Evolutionary conservation across 2,329 filamentous ascomycete genomes (phyloP).

Genomic region (Emmonsiellopsis sp.): DNA sequence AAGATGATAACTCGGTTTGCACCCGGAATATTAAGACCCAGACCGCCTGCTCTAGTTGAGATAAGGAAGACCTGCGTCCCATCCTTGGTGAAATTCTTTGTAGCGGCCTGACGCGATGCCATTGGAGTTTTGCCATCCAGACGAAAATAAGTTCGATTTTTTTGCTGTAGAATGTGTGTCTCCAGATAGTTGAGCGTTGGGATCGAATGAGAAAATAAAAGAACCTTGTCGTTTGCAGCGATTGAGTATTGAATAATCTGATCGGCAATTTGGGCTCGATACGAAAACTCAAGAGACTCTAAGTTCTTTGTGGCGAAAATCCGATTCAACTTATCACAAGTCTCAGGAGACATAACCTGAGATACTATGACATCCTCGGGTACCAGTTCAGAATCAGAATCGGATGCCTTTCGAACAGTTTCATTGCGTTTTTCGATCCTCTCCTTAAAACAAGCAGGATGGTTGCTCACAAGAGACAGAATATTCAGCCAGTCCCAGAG

Average conservation of each 20-base stretch:
- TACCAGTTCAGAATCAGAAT: conserved; percentile 7
- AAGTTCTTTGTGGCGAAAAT: conserved; percentile 22
- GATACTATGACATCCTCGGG: conserved; percentile 7
- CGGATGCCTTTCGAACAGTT: conserved; percentile 8
- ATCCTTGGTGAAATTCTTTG: conserved; percentile 59
- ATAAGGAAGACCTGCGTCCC: conserved; percentile 60
- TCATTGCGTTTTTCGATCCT: conserved; percentile 35
- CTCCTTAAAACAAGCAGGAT: conserved; percentile 44
- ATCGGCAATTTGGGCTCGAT: conserved; percentile 59
- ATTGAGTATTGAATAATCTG: conserved; percentile 60
- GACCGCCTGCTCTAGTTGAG: conserved; percentile 70
- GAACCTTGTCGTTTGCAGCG: conserved; percentile 57
- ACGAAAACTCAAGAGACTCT: conserved; percentile 47
- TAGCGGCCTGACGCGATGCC: conserved; percentile 48
- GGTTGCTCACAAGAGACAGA: conserved; percentile 48
- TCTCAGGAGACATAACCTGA: conserved; percentile 7
- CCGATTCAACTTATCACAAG: conserved; percentile 12
- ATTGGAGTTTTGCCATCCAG: conserved; percentile 60
- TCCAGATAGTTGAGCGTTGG: conserved; percentile 61
- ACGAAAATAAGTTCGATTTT: conserved; percentile 42
- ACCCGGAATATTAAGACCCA: conserved; percentile 73
- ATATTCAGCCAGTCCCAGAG: conserved; percentile 48
- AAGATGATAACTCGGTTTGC: conserved; percentile 83
- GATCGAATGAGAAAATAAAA: conserved; percentile 71
- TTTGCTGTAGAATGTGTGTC: conserved; percentile 38